A percentile compares a stretch with the other conserved stretches of the same genome.
Evolutionary conservation across 2,329 filamentous ascomycete species (phyloP).

Genomic region (Phoma sp.): DNA sequence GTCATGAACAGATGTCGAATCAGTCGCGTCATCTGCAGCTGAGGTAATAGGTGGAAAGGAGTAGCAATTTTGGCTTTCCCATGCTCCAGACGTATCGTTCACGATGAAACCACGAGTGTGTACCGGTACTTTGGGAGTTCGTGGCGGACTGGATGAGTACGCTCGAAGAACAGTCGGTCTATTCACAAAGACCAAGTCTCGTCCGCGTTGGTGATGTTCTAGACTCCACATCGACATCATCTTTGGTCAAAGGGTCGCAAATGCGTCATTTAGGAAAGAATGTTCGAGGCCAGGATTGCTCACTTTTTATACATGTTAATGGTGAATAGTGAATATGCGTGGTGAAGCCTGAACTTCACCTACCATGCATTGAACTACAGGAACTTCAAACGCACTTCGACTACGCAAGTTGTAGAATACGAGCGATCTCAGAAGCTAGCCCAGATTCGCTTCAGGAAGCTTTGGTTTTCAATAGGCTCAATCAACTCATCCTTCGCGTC

Average conservation of each 20-base stretch:
- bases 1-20: neutral
- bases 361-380: neutral
- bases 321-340: neutral
- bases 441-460: slow-evolving; percentile 22
- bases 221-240: neutral
- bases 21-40: no score
- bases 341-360: neutral
- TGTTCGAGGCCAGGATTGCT: neutral
- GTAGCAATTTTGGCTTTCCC: neutral
- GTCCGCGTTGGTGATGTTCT: neutral
- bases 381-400: neutral
- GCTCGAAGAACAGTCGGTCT: neutral
- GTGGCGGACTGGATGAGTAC: neutral
- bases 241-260: neutral
- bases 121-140: neutral
- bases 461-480: slow-evolving; percentile 17
- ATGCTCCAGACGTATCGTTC: neutral
- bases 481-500: slow-evolving; percentile 32
- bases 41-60: neutral
- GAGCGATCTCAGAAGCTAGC: slow-evolving; percentile 14
- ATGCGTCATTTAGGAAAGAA: neutral
- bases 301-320: neutral
- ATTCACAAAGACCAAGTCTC: neutral
- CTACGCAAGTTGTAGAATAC: neutral
- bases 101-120: neutral